Evolutionary conservation across 2,329 filamentous ascomycete genomes (phyloP).

Genomic region (Tolypocladium nubicola): DNA sequence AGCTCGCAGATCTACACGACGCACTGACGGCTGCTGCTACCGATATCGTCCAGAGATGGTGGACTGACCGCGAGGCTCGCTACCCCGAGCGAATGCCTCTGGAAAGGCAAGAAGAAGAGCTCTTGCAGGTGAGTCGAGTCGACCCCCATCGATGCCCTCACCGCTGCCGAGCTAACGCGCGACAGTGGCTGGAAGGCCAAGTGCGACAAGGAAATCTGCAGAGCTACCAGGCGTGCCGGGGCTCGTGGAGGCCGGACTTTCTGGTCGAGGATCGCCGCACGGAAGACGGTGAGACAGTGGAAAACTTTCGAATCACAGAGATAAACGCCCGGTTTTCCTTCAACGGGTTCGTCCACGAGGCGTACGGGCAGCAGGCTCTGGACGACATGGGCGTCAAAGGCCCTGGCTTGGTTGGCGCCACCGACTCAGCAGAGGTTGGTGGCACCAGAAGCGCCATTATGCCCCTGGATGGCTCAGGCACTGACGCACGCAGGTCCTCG

Average conservation of each 20-base stretch:
- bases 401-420: slow-evolving; percentile 11
- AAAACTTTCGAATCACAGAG: slow-evolving; percentile 24
- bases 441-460: no score
- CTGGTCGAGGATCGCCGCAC: slow-evolving; percentile 18
- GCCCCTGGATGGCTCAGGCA: no score
- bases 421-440: slow-evolving; percentile 12
- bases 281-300: neutral
- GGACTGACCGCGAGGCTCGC: slow-evolving; percentile 17
- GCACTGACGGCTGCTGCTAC: slow-evolving; percentile 19
- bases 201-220: slow-evolving; percentile 12
- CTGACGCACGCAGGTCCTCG: slow-evolving; percentile 15
- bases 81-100: slow-evolving; percentile 24
- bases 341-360: slow-evolving; percentile 22
- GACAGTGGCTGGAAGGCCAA: slow-evolving; percentile 19
- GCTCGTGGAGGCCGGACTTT: slow-evolving; percentile 29
- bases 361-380: slow-evolving; percentile 18
- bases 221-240: slow-evolving; percentile 11
- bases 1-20: slow-evolving; percentile 17
- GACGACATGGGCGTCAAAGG: slow-evolving; percentile 6
- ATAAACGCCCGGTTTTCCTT: slow-evolving; percentile 31
- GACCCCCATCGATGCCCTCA: neutral
- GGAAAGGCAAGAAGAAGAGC: slow-evolving; percentile 15
- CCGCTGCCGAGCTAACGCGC: no score
- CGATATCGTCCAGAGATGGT: slow-evolving; percentile 28
- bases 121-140: slow-evolving; percentile 14